phyloP scores from a whole-genome alignment of 2,329 filamentous ascomycete genomes.

The Hortaea sp. region DNA sequence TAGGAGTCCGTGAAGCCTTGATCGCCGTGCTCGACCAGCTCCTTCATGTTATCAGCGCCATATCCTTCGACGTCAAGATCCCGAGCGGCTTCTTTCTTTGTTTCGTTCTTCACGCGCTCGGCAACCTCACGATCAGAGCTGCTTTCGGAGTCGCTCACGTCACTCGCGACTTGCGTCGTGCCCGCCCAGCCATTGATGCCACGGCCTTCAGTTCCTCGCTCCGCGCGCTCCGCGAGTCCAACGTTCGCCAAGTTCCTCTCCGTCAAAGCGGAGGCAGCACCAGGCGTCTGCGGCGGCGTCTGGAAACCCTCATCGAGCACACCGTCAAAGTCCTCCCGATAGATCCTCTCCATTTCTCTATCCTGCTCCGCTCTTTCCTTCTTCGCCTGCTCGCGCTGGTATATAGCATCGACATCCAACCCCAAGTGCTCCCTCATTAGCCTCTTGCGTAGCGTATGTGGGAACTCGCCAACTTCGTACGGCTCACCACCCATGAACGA shows the following conservation, averaged over 20 bases:
- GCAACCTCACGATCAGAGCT: not conserved
- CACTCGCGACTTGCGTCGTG: conserved; percentile 8
- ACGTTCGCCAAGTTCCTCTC: conserved; percentile 14
- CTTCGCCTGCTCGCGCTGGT: conserved; percentile 23
- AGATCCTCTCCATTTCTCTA: conserved; percentile 39
- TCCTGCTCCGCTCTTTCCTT: conserved; percentile 46
- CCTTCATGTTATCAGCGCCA: conserved; percentile 62
- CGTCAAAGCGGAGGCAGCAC: conserved; percentile 10
- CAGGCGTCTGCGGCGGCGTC: conserved; percentile 23
- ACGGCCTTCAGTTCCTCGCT: conserved; percentile 1
- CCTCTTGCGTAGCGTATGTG: conserved; percentile 82
- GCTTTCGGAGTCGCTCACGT: not conserved
- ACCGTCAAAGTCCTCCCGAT: conserved; percentile 10
- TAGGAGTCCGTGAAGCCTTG: conserved; percentile 34
- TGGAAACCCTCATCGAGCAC: conserved; percentile 16
- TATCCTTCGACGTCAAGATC: conserved; percentile 68
- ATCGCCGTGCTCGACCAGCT: conserved; percentile 26
- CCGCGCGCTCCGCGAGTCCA: not conserved
- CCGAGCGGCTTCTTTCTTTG: conserved; percentile 32
- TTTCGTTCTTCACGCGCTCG: conserved; percentile 4
- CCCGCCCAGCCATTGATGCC: conserved; percentile 10
- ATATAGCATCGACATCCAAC: conserved; percentile 83
- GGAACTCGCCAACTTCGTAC: conserved; percentile 84
- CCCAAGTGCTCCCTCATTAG: conserved; percentile 95
- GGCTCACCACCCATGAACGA: conserved; percentile 85